Evolutionary conservation across 169 alveolate genomes (phyloP).

Genomic region (Babesia caballi): DNA sequence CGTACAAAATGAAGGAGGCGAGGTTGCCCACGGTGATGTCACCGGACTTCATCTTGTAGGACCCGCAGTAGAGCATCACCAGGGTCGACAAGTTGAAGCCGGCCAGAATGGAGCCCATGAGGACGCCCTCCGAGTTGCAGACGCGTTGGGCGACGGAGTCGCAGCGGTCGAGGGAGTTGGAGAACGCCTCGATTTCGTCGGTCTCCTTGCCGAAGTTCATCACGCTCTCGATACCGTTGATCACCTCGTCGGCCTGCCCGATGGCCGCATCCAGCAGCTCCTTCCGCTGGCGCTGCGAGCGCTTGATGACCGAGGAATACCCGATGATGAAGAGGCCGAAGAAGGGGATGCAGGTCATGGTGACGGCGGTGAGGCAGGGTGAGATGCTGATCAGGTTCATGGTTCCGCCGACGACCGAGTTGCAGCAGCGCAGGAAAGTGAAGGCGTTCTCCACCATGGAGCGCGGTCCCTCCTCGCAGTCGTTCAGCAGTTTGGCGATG

Average conservation of each 20-base stretch:
- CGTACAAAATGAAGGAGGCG: slow-evolving; percentile 57
- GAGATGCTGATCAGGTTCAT: slow-evolving; percentile 49
- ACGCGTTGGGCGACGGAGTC: slow-evolving; percentile 30
- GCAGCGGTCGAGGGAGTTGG: slow-evolving; percentile 21
- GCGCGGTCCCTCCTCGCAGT: slow-evolving; percentile 64
- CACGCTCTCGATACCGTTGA: slow-evolving; percentile 47
- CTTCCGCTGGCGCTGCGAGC: slow-evolving; percentile 12
- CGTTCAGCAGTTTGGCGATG: slow-evolving; percentile 34
- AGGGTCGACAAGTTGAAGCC: slow-evolving; percentile 50
- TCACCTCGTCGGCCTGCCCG: slow-evolving; percentile 58
- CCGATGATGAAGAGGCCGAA: slow-evolving; percentile 27
- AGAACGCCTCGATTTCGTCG: slow-evolving; percentile 45
- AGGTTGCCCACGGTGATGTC: slow-evolving; percentile 42
- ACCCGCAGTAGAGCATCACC: slow-evolving; percentile 54
- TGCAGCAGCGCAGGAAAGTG: slow-evolving; percentile 49
- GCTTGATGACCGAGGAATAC: slow-evolving; percentile 41
- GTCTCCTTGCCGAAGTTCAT: slow-evolving; percentile 55
- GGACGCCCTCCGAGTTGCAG: slow-evolving; percentile 42
- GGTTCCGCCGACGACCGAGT: slow-evolving; percentile 60
- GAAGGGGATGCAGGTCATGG: slow-evolving; percentile 52
- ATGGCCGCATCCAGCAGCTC: slow-evolving; percentile 34
- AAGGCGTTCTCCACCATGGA: slow-evolving; percentile 28
- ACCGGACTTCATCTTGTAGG: slow-evolving; percentile 46
- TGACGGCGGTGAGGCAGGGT: slow-evolving; percentile 28
- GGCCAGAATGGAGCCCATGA: slow-evolving; percentile 61